phyloP scores from a whole-genome alignment of 2,329 filamentous ascomycete genomes.

The Thermothelomyces thermophilus region DNA sequence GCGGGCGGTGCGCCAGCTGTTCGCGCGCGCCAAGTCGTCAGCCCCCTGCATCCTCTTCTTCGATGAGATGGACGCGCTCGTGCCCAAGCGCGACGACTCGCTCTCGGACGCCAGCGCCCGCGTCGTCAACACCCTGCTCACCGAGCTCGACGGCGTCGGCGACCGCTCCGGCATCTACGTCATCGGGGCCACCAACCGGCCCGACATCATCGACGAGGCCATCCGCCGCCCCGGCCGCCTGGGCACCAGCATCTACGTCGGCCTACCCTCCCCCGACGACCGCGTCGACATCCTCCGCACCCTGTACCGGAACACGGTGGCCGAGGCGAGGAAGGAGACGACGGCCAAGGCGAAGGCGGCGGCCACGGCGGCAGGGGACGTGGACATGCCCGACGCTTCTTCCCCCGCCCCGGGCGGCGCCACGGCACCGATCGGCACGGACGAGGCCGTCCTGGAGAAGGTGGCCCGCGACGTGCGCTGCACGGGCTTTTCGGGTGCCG shows the following conservation, averaged over 20 bases:
- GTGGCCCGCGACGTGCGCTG: slow-evolving; percentile 65
- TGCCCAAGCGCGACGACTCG: slow-evolving; percentile 71
- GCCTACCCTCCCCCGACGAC: slow-evolving; percentile 68
- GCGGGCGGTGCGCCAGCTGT: slow-evolving; percentile 85
- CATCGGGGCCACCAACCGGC: slow-evolving; percentile 89
- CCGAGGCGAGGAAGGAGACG: slow-evolving; percentile 35
- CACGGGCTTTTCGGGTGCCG: slow-evolving; percentile 67
- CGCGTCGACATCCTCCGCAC: slow-evolving; percentile 80
- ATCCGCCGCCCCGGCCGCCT: slow-evolving; percentile 89
- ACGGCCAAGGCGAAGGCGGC: background rate
- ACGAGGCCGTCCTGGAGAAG: slow-evolving; percentile 46
- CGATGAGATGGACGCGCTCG: slow-evolving; percentile 90
- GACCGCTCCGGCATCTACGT: slow-evolving; percentile 83
- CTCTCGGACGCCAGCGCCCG: slow-evolving; percentile 72
- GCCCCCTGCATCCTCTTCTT: slow-evolving; percentile 96
- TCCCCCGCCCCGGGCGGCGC: background rate
- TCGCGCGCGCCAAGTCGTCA: slow-evolving; percentile 76
- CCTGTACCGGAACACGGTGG: slow-evolving; percentile 47
- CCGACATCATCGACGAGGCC: slow-evolving; percentile 92
- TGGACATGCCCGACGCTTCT: slow-evolving; percentile 20
- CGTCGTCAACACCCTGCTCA: slow-evolving; percentile 91
- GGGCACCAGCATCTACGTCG: slow-evolving; percentile 83
- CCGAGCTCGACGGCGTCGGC: slow-evolving; percentile 82
- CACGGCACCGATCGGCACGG: slow-evolving; percentile 35
- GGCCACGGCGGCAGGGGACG: slow-evolving; percentile 4